Percentiles rank a stretch among this genome's conserved stretches.
phyloP scores from a whole-genome alignment of 78 protist species.

The Guillardia theta region DNA sequence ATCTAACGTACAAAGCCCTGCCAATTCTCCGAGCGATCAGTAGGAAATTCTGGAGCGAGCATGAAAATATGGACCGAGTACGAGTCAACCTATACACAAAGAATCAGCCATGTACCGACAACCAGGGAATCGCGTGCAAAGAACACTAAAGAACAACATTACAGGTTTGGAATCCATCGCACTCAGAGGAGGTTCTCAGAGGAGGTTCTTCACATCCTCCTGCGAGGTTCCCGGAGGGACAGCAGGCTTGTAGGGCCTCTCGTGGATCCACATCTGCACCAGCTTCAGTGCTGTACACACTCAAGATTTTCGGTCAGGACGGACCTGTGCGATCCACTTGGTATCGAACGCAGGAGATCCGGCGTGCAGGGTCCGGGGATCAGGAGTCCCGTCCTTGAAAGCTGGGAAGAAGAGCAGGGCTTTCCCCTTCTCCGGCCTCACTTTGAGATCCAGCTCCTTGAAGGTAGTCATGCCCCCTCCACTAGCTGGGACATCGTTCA shows the following conservation, averaged over 20 bases:
- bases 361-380: neutral
- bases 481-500: neutral
- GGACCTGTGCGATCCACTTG: conserved; percentile 13
- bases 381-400: neutral
- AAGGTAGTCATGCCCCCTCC: neutral
- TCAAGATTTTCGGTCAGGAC: neutral
- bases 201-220: neutral
- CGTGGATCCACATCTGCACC: neutral
- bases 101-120: no score
- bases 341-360: conserved; percentile 5
- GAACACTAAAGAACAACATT: neutral
- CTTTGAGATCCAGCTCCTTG: neutral
- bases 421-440: neutral
- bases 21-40: no score
- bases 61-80: no score
- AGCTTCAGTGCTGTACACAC: neutral
- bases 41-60: no score
- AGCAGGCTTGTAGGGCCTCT: neutral
- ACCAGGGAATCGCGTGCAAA: no score
- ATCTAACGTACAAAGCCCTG: no score
- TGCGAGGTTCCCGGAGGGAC: neutral
- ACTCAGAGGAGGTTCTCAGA: no score
- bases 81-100: no score
- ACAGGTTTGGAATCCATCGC: no score
- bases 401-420: neutral